These are phyloP conservation scores for Piper betle DNA, from an alignment of 164 flowering plant species.

Conservation along the genomic window DNA sequence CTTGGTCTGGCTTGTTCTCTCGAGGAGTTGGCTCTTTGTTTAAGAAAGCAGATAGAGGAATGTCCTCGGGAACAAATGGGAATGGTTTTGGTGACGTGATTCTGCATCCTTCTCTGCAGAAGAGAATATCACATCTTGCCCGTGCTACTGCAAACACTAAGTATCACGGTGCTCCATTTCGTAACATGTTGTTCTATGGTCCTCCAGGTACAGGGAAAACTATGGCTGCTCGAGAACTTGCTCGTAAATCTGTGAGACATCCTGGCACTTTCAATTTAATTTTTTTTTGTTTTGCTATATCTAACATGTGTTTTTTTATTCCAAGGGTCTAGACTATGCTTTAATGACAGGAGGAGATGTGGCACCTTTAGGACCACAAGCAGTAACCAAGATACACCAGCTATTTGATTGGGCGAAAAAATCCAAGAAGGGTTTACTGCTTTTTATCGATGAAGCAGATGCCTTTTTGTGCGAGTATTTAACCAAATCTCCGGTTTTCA, in stretches of 20 bases:
- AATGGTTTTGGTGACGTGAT: slow-evolving; percentile 87
- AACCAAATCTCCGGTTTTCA: background rate
- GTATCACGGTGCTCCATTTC: slow-evolving; percentile 83
- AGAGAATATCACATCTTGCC: slow-evolving; percentile 78
- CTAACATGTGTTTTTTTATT: background rate
- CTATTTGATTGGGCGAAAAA: slow-evolving; percentile 94
- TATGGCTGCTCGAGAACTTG: slow-evolving; percentile 97
- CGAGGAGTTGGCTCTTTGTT: slow-evolving; percentile 42
- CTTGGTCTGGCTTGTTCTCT: slow-evolving; percentile 77
- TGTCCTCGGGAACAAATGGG: slow-evolving; percentile 27
- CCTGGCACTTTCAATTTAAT: background rate
- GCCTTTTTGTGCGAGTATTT: slow-evolving; percentile 99
- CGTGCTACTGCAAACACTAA: slow-evolving; percentile 93
- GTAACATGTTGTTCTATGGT: slow-evolving; percentile 96
- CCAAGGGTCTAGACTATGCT: slow-evolving; percentile 92
- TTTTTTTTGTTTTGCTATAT: background rate
- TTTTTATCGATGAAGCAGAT: slow-evolving; percentile 98
- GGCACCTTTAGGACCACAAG: slow-evolving; percentile 92
- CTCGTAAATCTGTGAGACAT: slow-evolving; percentile 72
- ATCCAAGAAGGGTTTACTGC: slow-evolving; percentile 70
- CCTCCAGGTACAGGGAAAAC: slow-evolving; percentile 99
- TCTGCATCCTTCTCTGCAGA: slow-evolving; percentile 68
- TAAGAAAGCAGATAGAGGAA: slow-evolving; percentile 18
- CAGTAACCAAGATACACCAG: slow-evolving; percentile 98
- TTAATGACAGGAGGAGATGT: slow-evolving; percentile 99